A percentile compares a stretch with the other conserved stretches of the same genome.
Evolutionary conservation across 345 rosid genomes (phyloP).

Genomic region (Rhizophora apiculata): DNA sequence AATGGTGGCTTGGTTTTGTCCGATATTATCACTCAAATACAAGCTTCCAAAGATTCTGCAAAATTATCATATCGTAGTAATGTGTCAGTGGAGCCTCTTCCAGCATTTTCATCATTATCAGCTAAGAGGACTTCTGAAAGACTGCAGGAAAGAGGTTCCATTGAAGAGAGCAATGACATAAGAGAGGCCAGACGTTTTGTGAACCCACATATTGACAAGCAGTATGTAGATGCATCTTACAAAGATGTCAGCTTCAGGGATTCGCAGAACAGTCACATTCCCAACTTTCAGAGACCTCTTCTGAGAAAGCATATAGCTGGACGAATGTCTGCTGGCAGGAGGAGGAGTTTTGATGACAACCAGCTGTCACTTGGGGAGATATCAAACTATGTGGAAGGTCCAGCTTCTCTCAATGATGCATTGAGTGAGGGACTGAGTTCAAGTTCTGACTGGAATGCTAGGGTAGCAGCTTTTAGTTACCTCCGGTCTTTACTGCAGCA

Average conservation of each 20-base stretch:
- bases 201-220: conserved; percentile 63
- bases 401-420: conserved; percentile 89
- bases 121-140: conserved; percentile 69
- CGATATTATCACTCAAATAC: conserved; percentile 86
- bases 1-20: conserved; percentile 87
- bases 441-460: conserved; percentile 95
- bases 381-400: conserved; percentile 73
- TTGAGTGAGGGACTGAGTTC: conserved; percentile 84
- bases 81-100: conserved; percentile 55
- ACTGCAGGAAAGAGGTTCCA: conserved; percentile 57
- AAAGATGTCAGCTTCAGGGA: conserved; percentile 64
- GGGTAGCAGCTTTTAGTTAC: conserved; percentile 93
- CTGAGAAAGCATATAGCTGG: conserved; percentile 77
- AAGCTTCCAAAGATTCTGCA: conserved; percentile 89
- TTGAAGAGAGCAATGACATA: conserved; percentile 61
- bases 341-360: conserved; percentile 83
- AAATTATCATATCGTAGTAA: conserved; percentile 58
- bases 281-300: conserved; percentile 97
- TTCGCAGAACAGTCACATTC: conserved; percentile 68
- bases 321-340: conserved; percentile 81
- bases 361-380: conserved; percentile 80
- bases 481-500: conserved; percentile 83
- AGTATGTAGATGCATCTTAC: conserved; percentile 54
- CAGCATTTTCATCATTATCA: conserved; percentile 59
- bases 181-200: conserved; percentile 66